Evolutionary conservation across 768 basidiomycete genomes (phyloP), one percentile per base, ranked within the genome.

Genomic region (Collybia sordida): DNA sequence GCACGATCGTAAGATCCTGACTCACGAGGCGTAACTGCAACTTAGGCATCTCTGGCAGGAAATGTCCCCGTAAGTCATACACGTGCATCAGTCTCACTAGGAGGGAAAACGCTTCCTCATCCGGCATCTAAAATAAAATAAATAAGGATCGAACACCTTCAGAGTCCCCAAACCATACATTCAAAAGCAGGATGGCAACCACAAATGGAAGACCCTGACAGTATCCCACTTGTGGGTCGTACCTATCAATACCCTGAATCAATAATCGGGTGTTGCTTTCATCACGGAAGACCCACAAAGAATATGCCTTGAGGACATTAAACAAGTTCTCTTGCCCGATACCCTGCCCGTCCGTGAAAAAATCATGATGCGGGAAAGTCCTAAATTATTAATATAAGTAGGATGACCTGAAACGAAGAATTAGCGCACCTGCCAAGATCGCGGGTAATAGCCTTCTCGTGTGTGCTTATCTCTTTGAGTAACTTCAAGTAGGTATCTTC

Each of bases 31-130:
- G 91, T 37, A 94, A 72, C 64, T 98, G 97, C 4, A 99, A 67
- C 57, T 93, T 96, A 0, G 97, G 97, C 97, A 99, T 99, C 62
- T 99, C 96, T 3, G 97, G 95, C n/a, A 98, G 75, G 70, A 94
- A 99, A 69, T 98, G 96, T 1, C 93, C 93, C 38, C 96, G 85
- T 2, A 98, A 77, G 66, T 96, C 95, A 64, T 99, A 98, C 1
- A 95, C 90, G 52, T 97, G 78, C 97, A 98, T 98, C 14, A 99
- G 69, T 46, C 97, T 79, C 23, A 98, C 94, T 8, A 98, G 79
- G 9, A 98, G 81, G 55, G 90, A 96, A 67, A 99, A 99, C 0
- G 96, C 96, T 70, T 98, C 96, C 72, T 99, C 97, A 54, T 98
- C 97, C 19, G 97, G 97, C 97, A 99, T 99, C 96, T 98, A 53